Percentiles rank a stretch among this genome's conserved stretches.
Conservation (phyloP, 2,329 filamentous ascomycete species). For the Graphiopsis chlorocephala region DNA sequence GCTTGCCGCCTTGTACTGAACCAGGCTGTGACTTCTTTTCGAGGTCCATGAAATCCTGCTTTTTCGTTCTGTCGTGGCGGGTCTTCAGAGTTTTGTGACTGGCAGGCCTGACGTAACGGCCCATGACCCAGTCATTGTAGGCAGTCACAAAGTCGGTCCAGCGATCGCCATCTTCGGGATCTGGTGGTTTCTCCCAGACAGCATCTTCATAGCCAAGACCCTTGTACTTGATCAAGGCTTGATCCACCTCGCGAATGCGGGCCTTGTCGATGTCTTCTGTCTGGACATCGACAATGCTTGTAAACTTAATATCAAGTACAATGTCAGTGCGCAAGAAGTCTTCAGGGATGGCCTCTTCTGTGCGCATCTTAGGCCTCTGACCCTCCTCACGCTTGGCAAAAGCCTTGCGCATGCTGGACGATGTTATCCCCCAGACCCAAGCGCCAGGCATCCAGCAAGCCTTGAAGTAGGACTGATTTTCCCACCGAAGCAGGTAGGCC, state of each 20-base stretch:
- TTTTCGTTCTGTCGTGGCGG: conserved; percentile 66
- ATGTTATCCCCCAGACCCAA: conserved; percentile 77
- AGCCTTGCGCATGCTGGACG: conserved; percentile 63
- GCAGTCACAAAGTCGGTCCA: conserved; percentile 80
- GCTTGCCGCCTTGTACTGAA: conserved; percentile 69
- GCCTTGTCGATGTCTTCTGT: conserved; percentile 68
- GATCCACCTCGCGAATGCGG: conserved; percentile 68
- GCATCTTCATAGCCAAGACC: conserved; percentile 86
- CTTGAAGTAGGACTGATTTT: conserved; percentile 73
- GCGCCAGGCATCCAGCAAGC: conserved; percentile 83
- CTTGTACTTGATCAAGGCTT: conserved; percentile 85
- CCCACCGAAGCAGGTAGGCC: conserved; percentile 92
- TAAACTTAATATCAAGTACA: conserved; percentile 76
- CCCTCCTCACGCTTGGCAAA: conserved; percentile 71
- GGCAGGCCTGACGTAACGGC: conserved; percentile 68
- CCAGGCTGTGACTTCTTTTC: conserved; percentile 70
- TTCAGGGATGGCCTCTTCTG: conserved; percentile 79
- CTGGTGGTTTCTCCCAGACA: conserved; percentile 83
- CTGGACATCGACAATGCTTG: conserved; percentile 54
- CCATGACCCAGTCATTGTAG: conserved; percentile 81
- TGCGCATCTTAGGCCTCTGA: conserved; percentile 64
- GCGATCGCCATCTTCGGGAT: conserved; percentile 59
- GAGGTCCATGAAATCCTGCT: conserved; percentile 56
- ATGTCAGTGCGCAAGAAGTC: conserved; percentile 85
- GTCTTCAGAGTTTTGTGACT: conserved; percentile 57